Conservation (phyloP, 2,329 filamentous ascomycete genomes). For the Fulvia fulva region DNA sequence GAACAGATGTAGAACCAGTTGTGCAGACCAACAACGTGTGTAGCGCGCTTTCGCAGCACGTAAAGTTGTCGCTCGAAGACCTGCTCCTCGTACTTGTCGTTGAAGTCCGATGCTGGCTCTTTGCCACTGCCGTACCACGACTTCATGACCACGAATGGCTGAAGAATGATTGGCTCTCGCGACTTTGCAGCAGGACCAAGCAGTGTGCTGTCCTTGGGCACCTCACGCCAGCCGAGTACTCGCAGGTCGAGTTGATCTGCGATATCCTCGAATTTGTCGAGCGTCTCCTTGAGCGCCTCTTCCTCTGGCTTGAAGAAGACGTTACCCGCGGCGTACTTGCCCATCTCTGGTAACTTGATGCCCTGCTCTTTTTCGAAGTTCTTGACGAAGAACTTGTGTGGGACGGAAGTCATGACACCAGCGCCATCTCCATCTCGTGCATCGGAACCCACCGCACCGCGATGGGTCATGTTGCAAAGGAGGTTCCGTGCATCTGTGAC, state of each 20-base stretch:
- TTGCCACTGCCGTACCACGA: slow-evolving; percentile 79
- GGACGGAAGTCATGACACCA: slow-evolving; percentile 98
- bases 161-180: slow-evolving; percentile 89
- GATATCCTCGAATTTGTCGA: slow-evolving; percentile 89
- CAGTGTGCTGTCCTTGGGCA: slow-evolving; percentile 87
- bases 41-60: slow-evolving; percentile 88
- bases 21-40: slow-evolving; percentile 88
- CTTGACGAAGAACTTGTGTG: slow-evolving; percentile 97
- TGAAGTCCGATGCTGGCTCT: slow-evolving; percentile 73
- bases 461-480: slow-evolving; percentile 99
- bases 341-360: slow-evolving; percentile 78
- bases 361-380: slow-evolving; percentile 91
- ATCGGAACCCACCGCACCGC: slow-evolving; percentile 95
- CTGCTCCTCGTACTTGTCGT: slow-evolving; percentile 75
- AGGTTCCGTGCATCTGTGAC: slow-evolving; percentile 95
- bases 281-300: slow-evolving; percentile 83
- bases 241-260: slow-evolving; percentile 82
- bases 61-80: slow-evolving; percentile 92
- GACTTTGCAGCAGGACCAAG: slow-evolving; percentile 90
- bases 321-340: slow-evolving; percentile 96
- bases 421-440: slow-evolving; percentile 96
- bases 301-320: slow-evolving; percentile 97
- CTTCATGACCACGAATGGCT: slow-evolving; percentile 88
- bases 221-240: slow-evolving; percentile 93
- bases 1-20: slow-evolving; percentile 99